Evolutionary conservation across 2,329 filamentous ascomycete species (phyloP), one percentile per base, ranked within the genome.

Genomic region (Fonsecaea nubica): DNA sequence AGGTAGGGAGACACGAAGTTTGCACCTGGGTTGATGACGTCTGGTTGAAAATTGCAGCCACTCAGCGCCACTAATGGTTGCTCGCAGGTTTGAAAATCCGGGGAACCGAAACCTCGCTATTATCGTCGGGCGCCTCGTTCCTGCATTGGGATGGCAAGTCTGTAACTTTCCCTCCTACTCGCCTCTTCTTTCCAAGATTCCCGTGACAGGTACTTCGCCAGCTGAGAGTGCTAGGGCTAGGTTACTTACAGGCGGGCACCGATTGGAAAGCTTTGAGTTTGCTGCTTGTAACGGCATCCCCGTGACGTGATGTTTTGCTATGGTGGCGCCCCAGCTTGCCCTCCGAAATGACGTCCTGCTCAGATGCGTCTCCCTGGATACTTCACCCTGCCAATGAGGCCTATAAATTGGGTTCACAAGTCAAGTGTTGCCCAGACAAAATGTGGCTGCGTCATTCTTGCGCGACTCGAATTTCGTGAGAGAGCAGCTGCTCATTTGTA

Each of bases 261-360:
- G 25, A 50, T 30, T 50, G 45, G 45, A 21, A 50, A 50, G 10
- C 21, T 9, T 10, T 15, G 25, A 9, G 21, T 30, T 32, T 32
- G 30, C 30, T 13, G 45, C 45, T 50, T 10, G 25, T 13, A 25
- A 50, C 8, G 45, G 45, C 25, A 50, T 13, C 12, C 45, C 18
- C 45, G 45, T 50, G 45, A 50, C 45, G 45, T 50, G 45, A 30
- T 50, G 10, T 13, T 30, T 25, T 30, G 45, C 45, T 10, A 4
- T 8, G 13, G 18, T 45, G 45, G 18, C 18, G 21, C 10, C 40
- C 15, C 13, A 7, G 13, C 21, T 18, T 12, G 15, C 45, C 42
- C 25, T 25, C 13, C 45, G 25, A 36, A 45, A 58, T 58, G 56
- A 58, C 56, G 56, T 58, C 32, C 36, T 45, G 55, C 38, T 6